Base-by-base conservation (phyloP, 495 filamentous ascomycete genomes). In the Ascodesmis nigricans region DNA sequence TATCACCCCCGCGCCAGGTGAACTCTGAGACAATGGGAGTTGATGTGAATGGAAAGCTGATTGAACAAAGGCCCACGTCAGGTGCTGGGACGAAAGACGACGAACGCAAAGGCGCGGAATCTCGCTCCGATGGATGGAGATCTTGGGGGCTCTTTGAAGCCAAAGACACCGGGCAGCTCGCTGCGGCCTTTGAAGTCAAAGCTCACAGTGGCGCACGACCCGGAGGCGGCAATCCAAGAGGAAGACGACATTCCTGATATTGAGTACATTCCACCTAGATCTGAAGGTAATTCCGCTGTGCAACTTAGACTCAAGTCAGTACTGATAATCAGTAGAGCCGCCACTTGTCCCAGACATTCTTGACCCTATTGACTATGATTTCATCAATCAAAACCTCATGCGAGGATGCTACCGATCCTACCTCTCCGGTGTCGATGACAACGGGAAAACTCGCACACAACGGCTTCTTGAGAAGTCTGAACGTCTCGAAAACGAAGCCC, bases 71-170 rank as follows among this genome's bases (percentile, higher is more conserved):
- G 64, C 28, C 65, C 72, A 29, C 68, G 64, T 29, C 72, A 81
- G 40, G 82, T 87, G 24, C 73, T 78, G 3, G 57, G 93, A 32
- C 90, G 90, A 60, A 99, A 99, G 56, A 95, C 84, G 0, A 93
- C 87, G 27, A 99, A 99, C 56, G 46, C 41, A 5, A 50, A 50
- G 33, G 46, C 47, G 20, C 33, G 29, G 13, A 30, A 31, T 13
- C 27, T 38, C 10, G 34, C 30, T 18, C 38, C 45, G 20, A 27
- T 14, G 26, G 38, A 35, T 7, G 42, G 21, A 11, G 31, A 31
- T 3, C n/a, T n/a, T n/a, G n/a, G n/a, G n/a, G n/a, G n/a, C n/a
- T n/a, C n/a, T n/a, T n/a, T n/a, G n/a, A n/a, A n/a, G n/a, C n/a
- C n/a, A n/a, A n/a, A n/a, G n/a, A n/a, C n/a, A n/a, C n/a, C n/a